phyloP scores from a whole-genome alignment of 345 rosid genomes.

The Melastoma malabathricum region DNA sequence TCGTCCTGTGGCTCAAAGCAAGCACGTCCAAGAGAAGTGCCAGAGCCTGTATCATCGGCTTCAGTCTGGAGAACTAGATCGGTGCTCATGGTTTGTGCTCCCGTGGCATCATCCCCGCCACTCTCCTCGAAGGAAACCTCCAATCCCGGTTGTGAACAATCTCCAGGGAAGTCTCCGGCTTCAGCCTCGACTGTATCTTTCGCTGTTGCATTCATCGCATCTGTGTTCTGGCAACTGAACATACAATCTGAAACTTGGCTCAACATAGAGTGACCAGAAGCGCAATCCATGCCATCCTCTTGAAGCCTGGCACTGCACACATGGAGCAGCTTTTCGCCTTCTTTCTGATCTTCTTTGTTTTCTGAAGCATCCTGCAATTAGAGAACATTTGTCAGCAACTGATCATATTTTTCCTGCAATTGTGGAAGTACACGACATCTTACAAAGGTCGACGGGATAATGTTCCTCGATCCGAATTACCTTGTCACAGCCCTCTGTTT shows the following conservation, averaged over 20 bases:
- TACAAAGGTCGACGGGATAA: constrained; percentile 12
- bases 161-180: not conserved
- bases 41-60: constrained; percentile 9
- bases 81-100: constrained; percentile 7
- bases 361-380: too few species aligned
- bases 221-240: not conserved
- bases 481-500: constrained; percentile 10
- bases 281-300: too few species aligned
- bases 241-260: too few species aligned
- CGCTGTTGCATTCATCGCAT: constrained; percentile 9
- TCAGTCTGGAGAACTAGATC: constrained; percentile 1
- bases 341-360: too few species aligned
- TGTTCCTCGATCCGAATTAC: constrained; percentile 1
- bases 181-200: not conserved
- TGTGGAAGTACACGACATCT: too few species aligned
- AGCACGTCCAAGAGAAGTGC: constrained; percentile 3
- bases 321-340: too few species aligned
- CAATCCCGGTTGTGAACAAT: not conserved
- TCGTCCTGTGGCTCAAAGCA: constrained; percentile 6
- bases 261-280: too few species aligned
- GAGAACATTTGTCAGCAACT: too few species aligned
- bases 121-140: constrained; percentile 7
- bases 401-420: too few species aligned
- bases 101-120: constrained; percentile 3
- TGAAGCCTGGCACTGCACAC: too few species aligned